Evolutionary conservation across 371 early-diverging fungal species (phyloP), one percentile per base, ranked within the genome.

Genomic region (Sporodiniella umbellata): DNA sequence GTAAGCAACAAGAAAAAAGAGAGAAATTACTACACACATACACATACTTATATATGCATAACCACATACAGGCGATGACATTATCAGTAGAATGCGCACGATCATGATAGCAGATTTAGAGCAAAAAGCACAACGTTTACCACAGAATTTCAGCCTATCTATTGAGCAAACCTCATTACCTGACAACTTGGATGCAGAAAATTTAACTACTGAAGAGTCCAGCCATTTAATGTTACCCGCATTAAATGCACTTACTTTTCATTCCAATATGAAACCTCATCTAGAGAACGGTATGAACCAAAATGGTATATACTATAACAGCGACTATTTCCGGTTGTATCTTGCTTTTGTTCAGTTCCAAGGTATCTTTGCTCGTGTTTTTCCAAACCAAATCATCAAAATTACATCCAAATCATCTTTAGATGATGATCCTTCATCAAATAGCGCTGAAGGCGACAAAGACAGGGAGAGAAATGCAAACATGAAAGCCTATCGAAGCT

Each of bases 271-370:
- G 73, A 76, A 76, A 24, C 76, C 76, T 4, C 76, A 76, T 54
- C 42, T 68, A 11, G 72, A 72, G n/a, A 76, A 76, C 30, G 76
- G 76, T 33, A 72, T 72, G 76, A 76, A 76, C 35, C 76, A 76
- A 42, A 76, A 76, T 23, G 76, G 76, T 33, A 76, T 76, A 8
- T 68, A 76, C 33, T 76, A 76, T 63, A 76, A 76, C 28, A 60
- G 63, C 12, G 76, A 76, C 48, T 76, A 76, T 24, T 76, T 63
- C 53, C 51, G 73, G 49, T 53, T 76, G 0, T 76, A 70, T 28
- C 48, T 76, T 15, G 76, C 76, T 0, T 72, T 76, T 60, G 70
- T 72, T 22, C 76, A 76, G 42, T 76, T 76, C 23, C 73, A 72
- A 51, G 57, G 48, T 23, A 43, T 54, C 1, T 71, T 71, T 68